Evolutionary conservation across 2,329 filamentous ascomycete species (phyloP), one percentile per base, ranked within the genome.

Genomic region (Decorospora gaudefroyi): DNA sequence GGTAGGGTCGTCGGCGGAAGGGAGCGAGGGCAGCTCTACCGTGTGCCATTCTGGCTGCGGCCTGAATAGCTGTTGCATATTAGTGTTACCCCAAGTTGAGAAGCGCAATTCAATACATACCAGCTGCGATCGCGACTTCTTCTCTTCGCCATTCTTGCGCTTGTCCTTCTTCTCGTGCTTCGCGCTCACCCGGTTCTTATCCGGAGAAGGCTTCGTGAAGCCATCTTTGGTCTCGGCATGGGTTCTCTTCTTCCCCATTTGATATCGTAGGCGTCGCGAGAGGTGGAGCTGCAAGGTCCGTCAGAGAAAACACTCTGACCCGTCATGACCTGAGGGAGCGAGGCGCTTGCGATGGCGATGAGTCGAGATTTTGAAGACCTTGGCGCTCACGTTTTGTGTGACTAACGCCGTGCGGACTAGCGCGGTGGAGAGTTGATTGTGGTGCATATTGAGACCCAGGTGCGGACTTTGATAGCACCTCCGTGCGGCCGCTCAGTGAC

Each of bases 11-110:
- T 78, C 71, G 36, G 74, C 63, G 5, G 55, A 59, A 25, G 78
- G 70, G 23, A 86, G 69, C n/a, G 68, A 49, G 12, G 83, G 78
- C 27, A 87, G 72, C 49, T 77, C 68, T 40, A 78, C 76, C 21
- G 79, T 74, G 66, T 86, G 83, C 85, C 85, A 88, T 67, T 88
- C 85, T 13, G 84, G 78, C 59, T 82, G 77, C 38, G 84, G 82
- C 51, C 77, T 73, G 59, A 87, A 78, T 27, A 75, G 69, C 82
- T 84, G 26, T 47, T 35, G 31, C 19, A 27, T 32, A 45, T 70
- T 46, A 65, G 62, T 44, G 42, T 25, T 6, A n/a, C n/a, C n/a
- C n/a, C n/a, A n/a, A n/a, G 17, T 35, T 4, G 10, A 6, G 13
- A 33, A 47, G 52, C 27, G 21, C 22, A 34, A 26, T 15, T 8